Evolutionary conservation across 2,329 filamentous ascomycete species (phyloP).

Genomic region (Macrophomina phaseolina): DNA sequence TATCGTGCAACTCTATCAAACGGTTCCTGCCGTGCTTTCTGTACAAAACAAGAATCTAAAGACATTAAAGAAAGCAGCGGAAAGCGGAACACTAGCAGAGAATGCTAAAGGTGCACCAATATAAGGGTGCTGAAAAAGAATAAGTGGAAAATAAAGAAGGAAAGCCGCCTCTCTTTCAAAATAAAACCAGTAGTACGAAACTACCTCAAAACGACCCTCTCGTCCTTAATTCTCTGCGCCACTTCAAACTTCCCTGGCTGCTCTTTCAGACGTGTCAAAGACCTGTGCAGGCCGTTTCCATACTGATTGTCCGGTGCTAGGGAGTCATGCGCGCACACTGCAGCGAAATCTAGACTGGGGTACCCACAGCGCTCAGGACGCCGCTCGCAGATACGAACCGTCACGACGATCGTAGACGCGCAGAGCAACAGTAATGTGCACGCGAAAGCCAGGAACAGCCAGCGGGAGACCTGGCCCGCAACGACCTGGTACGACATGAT

Average conservation of each 20-base stretch:
- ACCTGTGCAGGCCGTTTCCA: background rate
- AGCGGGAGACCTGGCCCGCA: background rate
- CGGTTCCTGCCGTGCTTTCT: conserved; percentile 1
- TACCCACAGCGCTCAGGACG: conserved; percentile 9
- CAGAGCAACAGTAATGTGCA: background rate
- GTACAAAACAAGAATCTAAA: background rate
- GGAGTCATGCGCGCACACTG: conserved; percentile 1
- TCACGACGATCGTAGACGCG: background rate
- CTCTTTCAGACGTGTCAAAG: conserved; percentile 7
- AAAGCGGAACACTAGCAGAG: background rate
- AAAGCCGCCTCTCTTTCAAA: background rate
- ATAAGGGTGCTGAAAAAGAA: background rate
- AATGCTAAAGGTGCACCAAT: background rate
- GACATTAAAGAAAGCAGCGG: background rate
- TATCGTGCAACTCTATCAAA: conserved; percentile 8
- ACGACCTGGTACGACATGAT: conserved; percentile 19
- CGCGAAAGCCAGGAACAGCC: background rate
- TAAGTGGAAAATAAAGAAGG: background rate
- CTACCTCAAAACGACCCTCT: conserved; percentile 19
- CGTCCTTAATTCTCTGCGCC: background rate
- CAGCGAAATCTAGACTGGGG: conserved; percentile 17
- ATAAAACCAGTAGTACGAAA: background rate
- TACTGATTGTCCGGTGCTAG: background rate
- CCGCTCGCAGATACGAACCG: background rate
- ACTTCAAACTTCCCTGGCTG: conserved; percentile 12